Percentiles rank a stretch among this genome's conserved stretches.
Conservation (phyloP, 768 basidiomycete species). For the Tylopilus balloui region DNA sequence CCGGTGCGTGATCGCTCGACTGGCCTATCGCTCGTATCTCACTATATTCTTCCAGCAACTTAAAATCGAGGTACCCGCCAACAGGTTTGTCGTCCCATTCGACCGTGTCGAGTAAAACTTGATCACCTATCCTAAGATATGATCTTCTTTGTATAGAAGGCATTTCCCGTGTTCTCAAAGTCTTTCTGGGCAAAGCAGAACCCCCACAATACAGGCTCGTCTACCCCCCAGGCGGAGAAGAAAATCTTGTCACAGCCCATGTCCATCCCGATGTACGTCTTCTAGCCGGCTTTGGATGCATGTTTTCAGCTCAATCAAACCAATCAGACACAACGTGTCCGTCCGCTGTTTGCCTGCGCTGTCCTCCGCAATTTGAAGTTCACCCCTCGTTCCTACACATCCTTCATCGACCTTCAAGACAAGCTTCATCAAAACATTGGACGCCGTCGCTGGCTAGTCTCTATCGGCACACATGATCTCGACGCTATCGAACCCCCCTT, state of each 20-base stretch:
- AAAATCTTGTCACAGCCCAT: conserved; percentile 58
- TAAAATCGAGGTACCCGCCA: conserved; percentile 99
- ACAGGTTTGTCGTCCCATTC: conserved; percentile 52
- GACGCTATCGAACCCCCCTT: conserved; percentile 87
- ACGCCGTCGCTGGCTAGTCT: conserved; percentile 81
- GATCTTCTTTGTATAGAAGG: conserved; percentile 98
- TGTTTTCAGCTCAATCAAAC: neutral
- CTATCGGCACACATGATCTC: conserved; percentile 96
- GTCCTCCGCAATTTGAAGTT: conserved; percentile 88
- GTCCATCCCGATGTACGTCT: conserved; percentile 66
- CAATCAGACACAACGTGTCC: conserved; percentile 69
- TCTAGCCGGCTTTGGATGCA: neutral
- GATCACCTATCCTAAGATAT: conserved; percentile 54
- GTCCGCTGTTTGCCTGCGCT: conserved; percentile 89
- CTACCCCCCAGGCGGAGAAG: conserved; percentile 66
- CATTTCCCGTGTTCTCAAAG: conserved; percentile 77
- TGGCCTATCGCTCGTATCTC: neutral
- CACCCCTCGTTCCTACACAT: conserved; percentile 83
- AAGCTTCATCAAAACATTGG: conserved; percentile 97
- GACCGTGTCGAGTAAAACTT: neutral
- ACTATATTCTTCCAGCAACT: conserved; percentile 60
- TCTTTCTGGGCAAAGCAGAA: conserved; percentile 69
- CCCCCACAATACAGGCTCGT: conserved; percentile 71
- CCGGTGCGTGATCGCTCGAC: conserved; percentile 48
- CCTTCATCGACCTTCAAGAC: conserved; percentile 99